phyloP scores from a whole-genome alignment of 495 filamentous ascomycete species.

The Pyronema omphalodes region DNA sequence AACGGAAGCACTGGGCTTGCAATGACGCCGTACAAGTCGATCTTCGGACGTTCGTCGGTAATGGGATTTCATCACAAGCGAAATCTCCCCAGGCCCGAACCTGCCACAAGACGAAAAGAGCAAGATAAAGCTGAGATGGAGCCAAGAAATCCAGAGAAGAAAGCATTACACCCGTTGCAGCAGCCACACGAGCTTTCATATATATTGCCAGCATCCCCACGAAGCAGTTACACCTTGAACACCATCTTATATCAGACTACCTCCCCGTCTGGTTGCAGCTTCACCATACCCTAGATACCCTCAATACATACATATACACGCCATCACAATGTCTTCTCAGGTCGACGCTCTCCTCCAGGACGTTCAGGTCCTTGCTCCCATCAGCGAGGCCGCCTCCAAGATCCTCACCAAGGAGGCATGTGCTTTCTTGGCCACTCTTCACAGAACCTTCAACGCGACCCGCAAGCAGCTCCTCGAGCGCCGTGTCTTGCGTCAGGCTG shows the following conservation, averaged over 20 bases:
- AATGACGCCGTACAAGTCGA: background rate
- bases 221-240: too few relatives aligned
- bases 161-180: too few relatives aligned
- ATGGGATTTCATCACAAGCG: conserved; percentile 1
- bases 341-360: conserved; percentile 58
- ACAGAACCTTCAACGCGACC: conserved; percentile 80
- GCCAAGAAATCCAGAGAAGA: too few relatives aligned
- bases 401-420: conserved; percentile 83
- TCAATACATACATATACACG: background rate
- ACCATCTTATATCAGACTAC: background rate
- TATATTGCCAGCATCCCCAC: too few relatives aligned
- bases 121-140: too few relatives aligned
- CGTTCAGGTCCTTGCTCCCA: conserved; percentile 61
- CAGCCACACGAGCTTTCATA: too few relatives aligned
- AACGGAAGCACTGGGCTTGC: background rate
- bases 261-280: background rate
- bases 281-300: background rate
- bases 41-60: conserved; percentile 1
- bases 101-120: background rate
- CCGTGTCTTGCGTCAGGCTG: conserved; percentile 70
- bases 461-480: conserved; percentile 81
- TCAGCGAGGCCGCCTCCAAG: conserved; percentile 64
- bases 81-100: conserved; percentile 1
- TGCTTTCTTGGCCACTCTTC: conserved; percentile 83
- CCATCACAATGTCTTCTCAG: conserved; percentile 39